A percentile compares a stretch with the other conserved stretches of the same genome.
Evolutionary conservation across 225 moss, liverwort and hornwort species (phyloP).

Genomic region (Straminergon stramineum): DNA sequence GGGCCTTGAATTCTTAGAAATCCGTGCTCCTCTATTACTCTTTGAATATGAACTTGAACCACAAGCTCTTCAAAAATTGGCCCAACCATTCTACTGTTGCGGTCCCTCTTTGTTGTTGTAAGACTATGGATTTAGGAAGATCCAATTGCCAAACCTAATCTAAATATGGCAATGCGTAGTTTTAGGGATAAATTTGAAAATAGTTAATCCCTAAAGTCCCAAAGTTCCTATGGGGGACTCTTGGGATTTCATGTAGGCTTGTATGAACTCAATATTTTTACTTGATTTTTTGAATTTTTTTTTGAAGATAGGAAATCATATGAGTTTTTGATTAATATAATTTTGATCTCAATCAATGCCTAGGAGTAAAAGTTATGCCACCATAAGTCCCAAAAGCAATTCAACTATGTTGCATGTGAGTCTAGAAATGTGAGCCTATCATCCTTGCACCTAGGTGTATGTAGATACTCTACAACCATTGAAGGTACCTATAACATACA

Average conservation of each 20-base stretch:
- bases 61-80: neutral
- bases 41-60: neutral
- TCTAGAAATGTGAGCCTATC: no score
- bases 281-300: neutral
- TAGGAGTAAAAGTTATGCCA: neutral
- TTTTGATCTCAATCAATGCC: neutral
- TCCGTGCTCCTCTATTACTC: rapidly evolving
- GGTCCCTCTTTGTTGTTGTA: neutral
- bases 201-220: no score
- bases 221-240: rapidly evolving
- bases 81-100: rapidly evolving
- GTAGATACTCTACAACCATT: no score
- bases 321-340: neutral
- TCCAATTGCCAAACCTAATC: rapidly evolving
- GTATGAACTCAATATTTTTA: neutral
- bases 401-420: no score
- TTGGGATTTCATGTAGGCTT: neutral
- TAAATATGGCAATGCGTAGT: neutral
- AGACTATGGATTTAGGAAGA: rapidly evolving
- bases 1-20: no score
- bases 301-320: neutral
- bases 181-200: no score
- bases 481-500: no score
- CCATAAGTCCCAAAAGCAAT: neutral
- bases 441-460: no score